These are phyloP conservation scores for Bretziella fagacearum DNA, from an alignment of 2,329 filamentous ascomycete genomes.

Conservation along the genomic window DNA sequence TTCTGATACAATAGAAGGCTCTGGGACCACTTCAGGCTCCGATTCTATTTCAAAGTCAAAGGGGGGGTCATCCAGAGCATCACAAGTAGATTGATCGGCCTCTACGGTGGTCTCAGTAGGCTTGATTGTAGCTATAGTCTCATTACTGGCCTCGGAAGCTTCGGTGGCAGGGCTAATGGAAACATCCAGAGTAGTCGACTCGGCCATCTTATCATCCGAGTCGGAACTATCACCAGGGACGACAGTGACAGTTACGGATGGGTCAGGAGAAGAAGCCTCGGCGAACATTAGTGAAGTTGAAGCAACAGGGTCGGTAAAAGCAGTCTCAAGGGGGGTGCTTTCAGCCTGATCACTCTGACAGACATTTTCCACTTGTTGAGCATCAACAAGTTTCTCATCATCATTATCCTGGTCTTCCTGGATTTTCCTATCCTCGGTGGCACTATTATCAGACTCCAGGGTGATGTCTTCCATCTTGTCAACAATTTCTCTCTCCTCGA, in stretches of 20 bases:
- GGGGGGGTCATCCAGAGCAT: not conserved
- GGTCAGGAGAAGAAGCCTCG: not conserved
- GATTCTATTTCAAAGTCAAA: constrained; percentile 1
- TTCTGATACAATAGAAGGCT: constrained; percentile 14
- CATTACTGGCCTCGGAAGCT: constrained; percentile 11
- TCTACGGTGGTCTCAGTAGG: not conserved
- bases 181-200: constrained; percentile 3
- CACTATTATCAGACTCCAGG: not conserved
- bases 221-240: not conserved
- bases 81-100: not conserved
- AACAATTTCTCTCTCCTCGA: constrained; percentile 10
- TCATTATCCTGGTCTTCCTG: not conserved
- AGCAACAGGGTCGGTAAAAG: not conserved
- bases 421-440: not conserved
- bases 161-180: not conserved
- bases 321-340: not conserved
- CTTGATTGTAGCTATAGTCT: not conserved
- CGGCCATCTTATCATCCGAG: not conserved
- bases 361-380: constrained; percentile 4
- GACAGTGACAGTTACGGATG: not conserved
- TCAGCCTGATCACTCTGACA: not conserved
- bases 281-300: too few species aligned
- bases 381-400: not conserved
- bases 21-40: constrained; percentile 12
- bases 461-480: constrained; percentile 9